Evolutionary conservation across 139 green algal species (phyloP), one percentile per base, ranked within the genome.

Genomic region (Picochlorum sp.): DNA sequence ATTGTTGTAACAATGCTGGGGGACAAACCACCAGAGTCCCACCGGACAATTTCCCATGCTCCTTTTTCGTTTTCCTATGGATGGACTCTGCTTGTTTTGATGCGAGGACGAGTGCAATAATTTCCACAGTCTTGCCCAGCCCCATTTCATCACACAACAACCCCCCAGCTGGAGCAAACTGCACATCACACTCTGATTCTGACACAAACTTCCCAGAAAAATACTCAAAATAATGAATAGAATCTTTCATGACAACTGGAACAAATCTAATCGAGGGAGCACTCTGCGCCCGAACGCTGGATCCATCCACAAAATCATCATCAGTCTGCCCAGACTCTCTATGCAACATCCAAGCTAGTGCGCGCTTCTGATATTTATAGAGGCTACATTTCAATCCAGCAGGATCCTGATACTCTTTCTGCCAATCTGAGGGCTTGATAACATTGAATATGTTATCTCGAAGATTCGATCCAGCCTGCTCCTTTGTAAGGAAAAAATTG

Each of bases 1-100:
- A 91, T 62, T 91, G 84, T 3, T 82, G 82, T 66, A 90, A 77
- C 59, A 92, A 67, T 5, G 73, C 85, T 44, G 88, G 80, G 1
- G 75, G 64, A 52, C 81, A 88, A 49, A 91, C 76, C 45, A 82
- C 71, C 49, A 90, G 76, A 34, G 82, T 87, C 41, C 66, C 74
- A 15, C 28, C 30, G 34, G 51, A 8, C 20, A 47, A 55, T 15
- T 30, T 45, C 6, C 30, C 41, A 62, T 15, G 8, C 6, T 45
- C 24, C 5, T 47, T 23, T 45, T 20, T 31, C 7, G 28, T 5
- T 24, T 54, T 54, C 23, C 47, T 54, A 47, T 47, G 16, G 30
- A 18, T 23, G 2, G 51, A 30, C 23, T 38, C 23, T 0, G 6
- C 13, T 23, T 38, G 13, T 34, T 23, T 59, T 10, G 62, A 30